Percentiles rank a stretch among this genome's conserved stretches.
Conservation (phyloP, 257 asterid species). For the Nicotiana tabacum region DNA sequence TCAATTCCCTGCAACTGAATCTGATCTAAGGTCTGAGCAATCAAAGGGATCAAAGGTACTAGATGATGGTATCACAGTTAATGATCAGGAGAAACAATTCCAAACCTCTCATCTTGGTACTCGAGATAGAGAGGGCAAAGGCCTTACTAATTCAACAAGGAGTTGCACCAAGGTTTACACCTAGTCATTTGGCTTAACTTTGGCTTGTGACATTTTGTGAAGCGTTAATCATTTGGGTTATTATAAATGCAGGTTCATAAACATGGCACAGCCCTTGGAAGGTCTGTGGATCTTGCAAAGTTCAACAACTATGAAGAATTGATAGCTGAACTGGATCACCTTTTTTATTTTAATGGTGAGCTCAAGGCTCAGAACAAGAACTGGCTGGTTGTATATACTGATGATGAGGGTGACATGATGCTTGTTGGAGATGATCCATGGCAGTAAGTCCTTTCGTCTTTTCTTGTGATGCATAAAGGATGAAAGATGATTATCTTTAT, state of each 20-base stretch:
- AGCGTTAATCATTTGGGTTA: neutral
- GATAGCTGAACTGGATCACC: conserved; percentile 62
- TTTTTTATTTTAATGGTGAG: conserved; percentile 69
- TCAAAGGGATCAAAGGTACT: conserved; percentile 49
- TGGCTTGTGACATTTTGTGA: neutral
- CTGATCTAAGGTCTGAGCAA: conserved; percentile 48
- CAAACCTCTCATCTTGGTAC: neutral
- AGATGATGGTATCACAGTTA: conserved; percentile 34
- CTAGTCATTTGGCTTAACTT: neutral
- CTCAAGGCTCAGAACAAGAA: conserved; percentile 54
- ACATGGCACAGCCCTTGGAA: conserved; percentile 80
- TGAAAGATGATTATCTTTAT: neutral
- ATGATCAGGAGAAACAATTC: conserved; percentile 55
- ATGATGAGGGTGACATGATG: conserved; percentile 78
- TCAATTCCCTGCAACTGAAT: conserved; percentile 37
- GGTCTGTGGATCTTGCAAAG: conserved; percentile 72
- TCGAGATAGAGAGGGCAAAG: conserved; percentile 58
- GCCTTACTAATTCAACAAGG: conserved; percentile 52
- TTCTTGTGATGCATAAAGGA: neutral
- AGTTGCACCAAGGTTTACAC: conserved; percentile 93
- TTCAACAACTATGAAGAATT: conserved; percentile 61
- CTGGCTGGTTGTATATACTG: conserved; percentile 87
- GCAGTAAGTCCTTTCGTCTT: conserved; percentile 48
- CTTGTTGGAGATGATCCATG: conserved; percentile 93
- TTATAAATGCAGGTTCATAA: conserved; percentile 53